phyloP scores from a whole-genome alignment of 2,329 filamentous ascomycete species.

The Aspergillus bombycis region DNA sequence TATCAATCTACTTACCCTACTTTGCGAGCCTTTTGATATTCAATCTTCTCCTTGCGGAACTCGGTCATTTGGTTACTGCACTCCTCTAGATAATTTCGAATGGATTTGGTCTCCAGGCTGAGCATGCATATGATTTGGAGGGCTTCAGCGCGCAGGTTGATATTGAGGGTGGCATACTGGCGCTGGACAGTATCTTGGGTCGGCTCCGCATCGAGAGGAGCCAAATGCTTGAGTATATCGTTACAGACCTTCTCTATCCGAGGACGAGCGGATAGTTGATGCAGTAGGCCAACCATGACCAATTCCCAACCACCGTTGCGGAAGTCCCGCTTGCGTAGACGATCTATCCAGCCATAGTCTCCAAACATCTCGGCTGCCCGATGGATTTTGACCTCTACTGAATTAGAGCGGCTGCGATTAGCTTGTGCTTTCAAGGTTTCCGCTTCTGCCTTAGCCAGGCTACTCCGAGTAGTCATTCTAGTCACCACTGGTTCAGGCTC shows the following conservation, averaged over 20 bases:
- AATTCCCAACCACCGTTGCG: constrained; percentile 87
- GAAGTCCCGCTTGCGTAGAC: constrained; percentile 81
- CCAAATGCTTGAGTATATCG: constrained; percentile 76
- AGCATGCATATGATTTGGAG: constrained; percentile 86
- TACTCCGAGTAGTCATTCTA: constrained; percentile 79
- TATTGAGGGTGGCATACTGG: constrained; percentile 75
- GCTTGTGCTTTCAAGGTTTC: constrained; percentile 67
- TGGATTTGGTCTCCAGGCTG: constrained; percentile 80
- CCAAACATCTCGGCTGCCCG: constrained; percentile 73
- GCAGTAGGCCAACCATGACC: constrained; percentile 81
- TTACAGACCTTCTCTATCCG: constrained; percentile 74
- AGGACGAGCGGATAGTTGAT: constrained; percentile 79
- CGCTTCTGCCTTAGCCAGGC: constrained; percentile 78
- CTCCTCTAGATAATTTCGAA: constrained; percentile 87
- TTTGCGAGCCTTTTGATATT: constrained; percentile 79
- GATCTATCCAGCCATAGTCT: constrained; percentile 80
- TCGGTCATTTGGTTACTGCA: constrained; percentile 93
- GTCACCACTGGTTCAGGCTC: constrained; percentile 69
- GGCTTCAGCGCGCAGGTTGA: constrained; percentile 79
- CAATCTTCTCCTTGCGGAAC: constrained; percentile 93
- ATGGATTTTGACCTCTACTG: constrained; percentile 42
- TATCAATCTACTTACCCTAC: constrained; percentile 51
- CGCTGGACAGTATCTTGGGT: constrained; percentile 72
- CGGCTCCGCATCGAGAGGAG: constrained; percentile 74
- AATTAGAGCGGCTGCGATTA: constrained; percentile 50